These are phyloP conservation scores for Hygrocybe coccinea DNA, from an alignment of 768 basidiomycete species.

Conservation along the genomic window DNA sequence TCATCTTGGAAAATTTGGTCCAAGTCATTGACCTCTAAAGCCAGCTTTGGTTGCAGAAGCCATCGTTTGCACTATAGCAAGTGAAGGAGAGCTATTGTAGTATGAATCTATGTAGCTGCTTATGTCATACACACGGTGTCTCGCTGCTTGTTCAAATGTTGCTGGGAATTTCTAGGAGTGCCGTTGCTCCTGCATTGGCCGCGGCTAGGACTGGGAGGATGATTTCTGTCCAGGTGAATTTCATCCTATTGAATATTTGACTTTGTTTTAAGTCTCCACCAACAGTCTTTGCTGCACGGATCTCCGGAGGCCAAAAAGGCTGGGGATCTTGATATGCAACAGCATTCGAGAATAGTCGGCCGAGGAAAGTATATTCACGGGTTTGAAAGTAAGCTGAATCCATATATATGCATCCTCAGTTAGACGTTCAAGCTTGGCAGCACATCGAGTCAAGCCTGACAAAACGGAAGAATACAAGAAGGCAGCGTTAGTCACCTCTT, in stretches of 20 bases:
- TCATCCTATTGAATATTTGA: background rate
- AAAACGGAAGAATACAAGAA: slow-evolving; percentile 78
- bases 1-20: too few relatives aligned
- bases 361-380: slow-evolving; percentile 93
- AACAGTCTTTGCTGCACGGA: slow-evolving; percentile 86
- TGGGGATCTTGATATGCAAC: slow-evolving; percentile 67
- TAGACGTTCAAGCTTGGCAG: slow-evolving; percentile 33
- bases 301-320: slow-evolving; percentile 83
- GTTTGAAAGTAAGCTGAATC: slow-evolving; percentile 63
- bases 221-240: slow-evolving; percentile 61
- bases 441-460: slow-evolving; percentile 82
- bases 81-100: too few relatives aligned
- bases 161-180: background rate
- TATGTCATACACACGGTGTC: too few relatives aligned
- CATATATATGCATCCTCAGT: background rate
- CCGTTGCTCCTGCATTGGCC: background rate
- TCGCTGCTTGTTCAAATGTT: background rate
- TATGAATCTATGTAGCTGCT: too few relatives aligned
- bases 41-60: too few relatives aligned
- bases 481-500: slow-evolving; percentile 60
- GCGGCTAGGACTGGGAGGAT: slow-evolving; percentile 36
- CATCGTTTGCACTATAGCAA: too few relatives aligned
- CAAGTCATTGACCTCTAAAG: too few relatives aligned
- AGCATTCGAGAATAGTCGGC: slow-evolving; percentile 86
- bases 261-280: slow-evolving; percentile 10